These are phyloP conservation scores for Chytridium lagenaria DNA, from an alignment of 371 early-diverging fungal species.

Conservation along the genomic window DNA sequence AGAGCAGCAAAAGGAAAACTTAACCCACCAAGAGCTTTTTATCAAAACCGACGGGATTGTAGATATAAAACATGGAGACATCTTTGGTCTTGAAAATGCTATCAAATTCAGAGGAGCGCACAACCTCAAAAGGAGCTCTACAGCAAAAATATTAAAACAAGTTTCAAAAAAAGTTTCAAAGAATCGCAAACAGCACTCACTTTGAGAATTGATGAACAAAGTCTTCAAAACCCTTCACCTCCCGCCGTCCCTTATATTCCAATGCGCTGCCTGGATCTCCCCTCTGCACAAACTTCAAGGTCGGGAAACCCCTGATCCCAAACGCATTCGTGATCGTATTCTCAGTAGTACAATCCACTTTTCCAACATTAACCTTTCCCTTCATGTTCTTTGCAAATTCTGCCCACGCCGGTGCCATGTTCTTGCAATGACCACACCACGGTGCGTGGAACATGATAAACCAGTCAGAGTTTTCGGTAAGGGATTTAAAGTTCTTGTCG, in stretches of 20 bases:
- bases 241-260: slow-evolving; percentile 42
- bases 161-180: not conserved
- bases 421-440: slow-evolving; percentile 88
- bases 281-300: slow-evolving; percentile 59
- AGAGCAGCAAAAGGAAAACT: not conserved
- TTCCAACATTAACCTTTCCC: slow-evolving; percentile 78
- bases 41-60: slow-evolving; percentile 33
- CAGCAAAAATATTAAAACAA: not conserved
- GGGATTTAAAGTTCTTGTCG: slow-evolving; percentile 47
- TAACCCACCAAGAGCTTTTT: slow-evolving; percentile 25
- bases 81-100: slow-evolving; percentile 33
- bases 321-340: slow-evolving; percentile 59
- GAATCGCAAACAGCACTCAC: slow-evolving; percentile 12
- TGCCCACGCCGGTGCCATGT: slow-evolving; percentile 79
- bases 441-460: slow-evolving; percentile 79
- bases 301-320: slow-evolving; percentile 81
- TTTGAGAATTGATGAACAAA: slow-evolving; percentile 36
- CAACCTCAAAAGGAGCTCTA: slow-evolving; percentile 39
- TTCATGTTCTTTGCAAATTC: slow-evolving; percentile 68
- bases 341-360: slow-evolving; percentile 78
- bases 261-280: slow-evolving; percentile 26
- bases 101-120: slow-evolving; percentile 37
- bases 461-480: slow-evolving; percentile 58
- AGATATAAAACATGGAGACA: slow-evolving; percentile 42
- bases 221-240: slow-evolving; percentile 35